These are phyloP conservation scores for Xylaria sp. DNA, from an alignment of 2,329 filamentous ascomycete genomes.

Conservation along the genomic window DNA sequence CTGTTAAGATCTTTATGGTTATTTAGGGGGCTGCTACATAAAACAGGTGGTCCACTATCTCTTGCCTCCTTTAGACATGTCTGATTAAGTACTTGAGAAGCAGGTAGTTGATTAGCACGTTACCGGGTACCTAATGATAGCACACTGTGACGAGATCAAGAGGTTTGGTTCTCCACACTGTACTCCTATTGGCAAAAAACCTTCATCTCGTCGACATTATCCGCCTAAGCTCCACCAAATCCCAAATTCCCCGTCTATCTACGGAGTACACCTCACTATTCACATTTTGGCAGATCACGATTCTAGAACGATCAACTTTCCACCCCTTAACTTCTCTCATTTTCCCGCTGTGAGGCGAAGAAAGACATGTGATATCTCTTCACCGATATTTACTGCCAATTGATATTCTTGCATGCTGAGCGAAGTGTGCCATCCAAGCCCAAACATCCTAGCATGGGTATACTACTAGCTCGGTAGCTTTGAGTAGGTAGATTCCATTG, in stretches of 20 bases:
- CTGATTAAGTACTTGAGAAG: neutral
- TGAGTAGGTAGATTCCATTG: neutral
- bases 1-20: constrained; percentile 13
- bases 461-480: neutral
- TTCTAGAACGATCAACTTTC: constrained; percentile 31
- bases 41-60: constrained; percentile 22
- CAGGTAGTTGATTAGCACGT: neutral
- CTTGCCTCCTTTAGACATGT: neutral
- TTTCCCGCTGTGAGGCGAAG: neutral
- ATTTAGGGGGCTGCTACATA: constrained; percentile 26
- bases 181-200: neutral
- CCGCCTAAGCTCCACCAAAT: constrained; percentile 3
- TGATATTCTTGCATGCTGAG: no score
- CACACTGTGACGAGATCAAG: constrained; percentile 17
- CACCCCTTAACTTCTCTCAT: neutral
- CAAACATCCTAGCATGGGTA: no score
- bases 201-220: neutral
- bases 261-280: no score
- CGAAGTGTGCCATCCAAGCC: neutral
- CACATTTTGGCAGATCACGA: constrained; percentile 13
- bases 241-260: constrained; percentile 1
- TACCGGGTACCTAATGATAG: neutral
- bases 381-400: constrained; percentile 14
- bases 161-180: constrained; percentile 7
- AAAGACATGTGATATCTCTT: constrained; percentile 15